Percentiles rank a stretch among this genome's conserved stretches.
phyloP scores from a whole-genome alignment of 2,329 filamentous ascomycete species.

The Paraphaeosphaeria sporulosa region DNA sequence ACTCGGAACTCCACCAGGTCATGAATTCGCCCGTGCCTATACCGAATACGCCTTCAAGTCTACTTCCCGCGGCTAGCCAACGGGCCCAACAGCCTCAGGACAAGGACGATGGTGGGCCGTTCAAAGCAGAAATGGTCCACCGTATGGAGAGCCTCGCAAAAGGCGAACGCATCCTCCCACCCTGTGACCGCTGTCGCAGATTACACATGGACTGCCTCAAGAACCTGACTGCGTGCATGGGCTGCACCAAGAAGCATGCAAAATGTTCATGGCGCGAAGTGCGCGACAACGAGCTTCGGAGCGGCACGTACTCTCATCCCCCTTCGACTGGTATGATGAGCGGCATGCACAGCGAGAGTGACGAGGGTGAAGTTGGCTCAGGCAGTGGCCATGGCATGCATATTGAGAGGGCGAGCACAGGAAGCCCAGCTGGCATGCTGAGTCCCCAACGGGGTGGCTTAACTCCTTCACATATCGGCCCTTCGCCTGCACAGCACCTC shows the following conservation, averaged over 20 bases:
- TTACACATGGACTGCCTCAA: constrained; percentile 84
- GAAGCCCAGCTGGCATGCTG: constrained; percentile 35
- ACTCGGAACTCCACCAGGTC: constrained; percentile 50
- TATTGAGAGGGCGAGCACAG: constrained; percentile 39
- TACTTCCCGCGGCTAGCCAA: constrained; percentile 57
- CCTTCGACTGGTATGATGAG: constrained; percentile 28
- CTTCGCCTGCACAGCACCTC: constrained; percentile 9
- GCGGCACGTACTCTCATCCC: constrained; percentile 35
- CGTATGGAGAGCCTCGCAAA: constrained; percentile 78
- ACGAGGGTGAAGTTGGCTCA: constrained; percentile 22
- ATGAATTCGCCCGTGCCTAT: constrained; percentile 61
- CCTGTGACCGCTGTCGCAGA: constrained; percentile 83
- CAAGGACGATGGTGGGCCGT: constrained; percentile 65
- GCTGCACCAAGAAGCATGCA: constrained; percentile 89
- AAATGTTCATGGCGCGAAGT: constrained; percentile 87
- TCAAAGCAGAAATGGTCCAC: constrained; percentile 72
- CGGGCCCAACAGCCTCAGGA: constrained; percentile 51
- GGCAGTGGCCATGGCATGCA: constrained; percentile 20
- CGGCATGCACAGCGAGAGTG: constrained; percentile 43
- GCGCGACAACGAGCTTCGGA: constrained; percentile 71
- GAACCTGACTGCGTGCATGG: constrained; percentile 84
- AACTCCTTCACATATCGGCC: constrained; percentile 28
- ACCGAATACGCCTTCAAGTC: constrained; percentile 61
- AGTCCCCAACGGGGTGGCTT: constrained; percentile 34
- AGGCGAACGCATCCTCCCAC: constrained; percentile 78